Percentiles rank a stretch among this genome's conserved stretches.
Evolutionary conservation across 2,329 filamentous ascomycete species (phyloP).

Genomic region (Colletotrichum camelliae): DNA sequence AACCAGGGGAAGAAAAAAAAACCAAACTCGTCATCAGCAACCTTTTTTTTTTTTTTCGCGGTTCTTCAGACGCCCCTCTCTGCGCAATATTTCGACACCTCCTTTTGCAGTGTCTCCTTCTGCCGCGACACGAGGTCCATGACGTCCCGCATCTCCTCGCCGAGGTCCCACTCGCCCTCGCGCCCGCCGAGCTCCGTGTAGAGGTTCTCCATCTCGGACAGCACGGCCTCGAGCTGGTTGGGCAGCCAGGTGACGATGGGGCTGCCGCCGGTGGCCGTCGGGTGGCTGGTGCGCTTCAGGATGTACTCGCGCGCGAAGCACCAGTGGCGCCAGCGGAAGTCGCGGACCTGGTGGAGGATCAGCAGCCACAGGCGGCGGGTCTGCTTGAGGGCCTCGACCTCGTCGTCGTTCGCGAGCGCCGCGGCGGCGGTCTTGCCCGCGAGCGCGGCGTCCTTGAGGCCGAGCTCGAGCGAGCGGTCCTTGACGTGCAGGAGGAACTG

Average conservation of each 20-base stretch:
- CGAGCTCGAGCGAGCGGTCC: constrained; percentile 50
- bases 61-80: constrained; percentile 56
- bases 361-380: constrained; percentile 67
- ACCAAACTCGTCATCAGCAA: neutral
- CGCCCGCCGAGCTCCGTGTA: constrained; percentile 50
- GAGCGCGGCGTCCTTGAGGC: constrained; percentile 65
- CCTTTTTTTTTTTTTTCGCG: neutral
- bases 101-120: constrained; percentile 70
- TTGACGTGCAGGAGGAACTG: constrained; percentile 80
- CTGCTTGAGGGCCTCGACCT: constrained; percentile 52
- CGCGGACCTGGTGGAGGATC: constrained; percentile 75
- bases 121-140: constrained; percentile 72
- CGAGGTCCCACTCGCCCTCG: constrained; percentile 47
- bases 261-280: constrained; percentile 80
- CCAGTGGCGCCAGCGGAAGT: constrained; percentile 87
- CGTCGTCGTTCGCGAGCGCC: constrained; percentile 25
- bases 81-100: constrained; percentile 76
- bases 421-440: constrained; percentile 21
- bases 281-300: constrained; percentile 76
- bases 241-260: constrained; percentile 87
- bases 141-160: constrained; percentile 58
- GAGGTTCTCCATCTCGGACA: constrained; percentile 71
- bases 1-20: neutral
- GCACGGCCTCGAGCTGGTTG: constrained; percentile 78
- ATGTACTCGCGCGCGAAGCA: constrained; percentile 87